Percentiles rank a stretch among this genome's conserved stretches.
Conservation (phyloP, 1,139 yeast genomes). For the Suhomyces kunorum region DNA sequence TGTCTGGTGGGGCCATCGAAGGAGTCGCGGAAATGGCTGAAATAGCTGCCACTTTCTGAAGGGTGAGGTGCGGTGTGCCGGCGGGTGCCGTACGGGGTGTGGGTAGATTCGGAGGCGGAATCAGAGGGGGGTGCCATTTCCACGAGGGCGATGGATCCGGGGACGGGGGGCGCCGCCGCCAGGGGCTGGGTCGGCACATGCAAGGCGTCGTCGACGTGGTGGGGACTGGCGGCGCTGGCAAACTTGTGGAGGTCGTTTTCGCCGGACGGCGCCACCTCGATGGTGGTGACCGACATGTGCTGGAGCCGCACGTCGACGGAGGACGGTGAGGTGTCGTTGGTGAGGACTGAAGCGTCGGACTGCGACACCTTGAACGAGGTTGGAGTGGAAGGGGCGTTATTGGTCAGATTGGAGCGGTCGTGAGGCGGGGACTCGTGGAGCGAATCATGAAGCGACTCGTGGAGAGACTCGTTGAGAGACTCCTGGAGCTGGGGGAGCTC, state of each 20-base stretch:
- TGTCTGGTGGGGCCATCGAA: constrained; percentile 10
- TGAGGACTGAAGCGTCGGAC: constrained; percentile 26
- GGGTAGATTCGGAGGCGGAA: not conserved
- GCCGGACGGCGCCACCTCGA: not conserved
- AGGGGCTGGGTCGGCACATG: constrained; percentile 4
- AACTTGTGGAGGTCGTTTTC: not conserved
- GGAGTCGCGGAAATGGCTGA: constrained; percentile 5
- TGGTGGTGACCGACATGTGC: constrained; percentile 8
- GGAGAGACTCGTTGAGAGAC: not conserved
- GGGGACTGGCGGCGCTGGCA: constrained; percentile 2
- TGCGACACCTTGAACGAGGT: constrained; percentile 32
- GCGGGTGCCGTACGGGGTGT: constrained; percentile 11
- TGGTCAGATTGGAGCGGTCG: constrained; percentile 8
- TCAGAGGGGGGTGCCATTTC: not conserved
- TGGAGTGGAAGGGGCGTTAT: constrained; percentile 33
- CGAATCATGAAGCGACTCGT: too few relatives aligned
- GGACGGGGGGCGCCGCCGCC: not conserved
- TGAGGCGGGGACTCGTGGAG: not conserved
- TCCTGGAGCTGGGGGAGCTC: not conserved
- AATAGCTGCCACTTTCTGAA: constrained; percentile 5
- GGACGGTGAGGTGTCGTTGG: constrained; percentile 40
- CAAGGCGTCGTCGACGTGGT: constrained; percentile 10
- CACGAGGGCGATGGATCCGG: not conserved
- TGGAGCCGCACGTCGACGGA: constrained; percentile 19
- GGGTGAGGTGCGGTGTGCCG: constrained; percentile 29